Conservation (phyloP, 352 stramenopile genomes). For the Pythium rhizo-oryzae region DNA sequence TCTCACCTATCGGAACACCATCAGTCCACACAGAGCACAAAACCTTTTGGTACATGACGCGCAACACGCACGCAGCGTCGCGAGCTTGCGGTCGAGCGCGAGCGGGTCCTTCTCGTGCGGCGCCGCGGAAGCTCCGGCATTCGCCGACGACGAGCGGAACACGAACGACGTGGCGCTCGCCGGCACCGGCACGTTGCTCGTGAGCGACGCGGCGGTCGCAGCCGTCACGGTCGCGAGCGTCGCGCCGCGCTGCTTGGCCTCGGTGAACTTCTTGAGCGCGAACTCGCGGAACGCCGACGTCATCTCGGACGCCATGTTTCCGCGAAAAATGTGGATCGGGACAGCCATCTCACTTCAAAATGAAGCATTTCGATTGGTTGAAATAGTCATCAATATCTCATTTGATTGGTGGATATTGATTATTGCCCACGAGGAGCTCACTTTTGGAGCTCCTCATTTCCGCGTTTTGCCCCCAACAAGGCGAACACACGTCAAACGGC, state of each 20-base stretch:
- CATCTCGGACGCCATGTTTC: conserved; percentile 61
- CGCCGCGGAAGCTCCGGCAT: conserved; percentile 1
- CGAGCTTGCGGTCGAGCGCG: conserved; percentile 43
- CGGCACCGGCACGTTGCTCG: conserved; percentile 43
- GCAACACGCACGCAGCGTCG: conserved; percentile 30
- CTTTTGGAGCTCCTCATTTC: not conserved
- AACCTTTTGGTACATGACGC: no score
- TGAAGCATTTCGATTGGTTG: conserved; percentile 14
- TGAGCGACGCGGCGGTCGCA: conserved; percentile 51
- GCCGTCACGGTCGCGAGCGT: conserved; percentile 58
- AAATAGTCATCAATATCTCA: not conserved
- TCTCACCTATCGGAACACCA: conserved; percentile 34
- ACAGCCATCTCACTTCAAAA: not conserved
- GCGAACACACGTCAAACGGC: not conserved
- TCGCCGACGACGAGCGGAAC: conserved; percentile 30
- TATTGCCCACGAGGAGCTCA: not conserved
- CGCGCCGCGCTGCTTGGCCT: conserved; percentile 64
- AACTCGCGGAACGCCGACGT: conserved; percentile 70
- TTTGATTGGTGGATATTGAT: no score
- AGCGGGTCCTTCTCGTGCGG: conserved; percentile 29
- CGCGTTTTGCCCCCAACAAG: not conserved
- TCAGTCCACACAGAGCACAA: not conserved
- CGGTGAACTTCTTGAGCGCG: conserved; percentile 75
- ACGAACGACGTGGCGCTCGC: conserved; percentile 41
- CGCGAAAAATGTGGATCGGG: conserved; percentile 7